Evolutionary conservation across 2,329 filamentous ascomycete species (phyloP), one percentile per base, ranked within the genome.

Genomic region (Eutypa lata): DNA sequence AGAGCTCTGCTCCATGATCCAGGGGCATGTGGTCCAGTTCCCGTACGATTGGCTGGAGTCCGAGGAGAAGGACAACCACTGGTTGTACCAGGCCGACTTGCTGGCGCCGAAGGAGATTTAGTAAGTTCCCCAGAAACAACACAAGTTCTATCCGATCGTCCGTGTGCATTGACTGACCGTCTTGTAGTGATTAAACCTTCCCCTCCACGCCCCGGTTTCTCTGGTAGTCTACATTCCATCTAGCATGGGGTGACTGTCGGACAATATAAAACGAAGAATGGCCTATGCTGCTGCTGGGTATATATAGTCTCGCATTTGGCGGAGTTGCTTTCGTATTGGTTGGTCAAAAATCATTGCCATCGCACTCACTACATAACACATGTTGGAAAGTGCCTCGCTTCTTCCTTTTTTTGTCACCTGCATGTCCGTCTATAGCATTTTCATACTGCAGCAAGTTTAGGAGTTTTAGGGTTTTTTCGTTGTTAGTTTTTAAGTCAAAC

Each of bases 31-130:
- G 49, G 92, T 99, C 24, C 76, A 90, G 58, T 99, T 95, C 77
- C 94, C 94, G 6, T 96, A 97, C 71, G 91, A 99, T 65, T 99
- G 95, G 91, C 82, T 96, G 50, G 83, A 89, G 62, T 89, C 87
- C 52, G 94, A 97, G 73, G 94, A 97, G 76, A 84, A 87, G 65
- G 92, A 91, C 60, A 90, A 91, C 52, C 96, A 97, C 68, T 99
- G 94, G 94, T 82, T 97, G 57, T 97, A 96, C 73, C 91, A 93
- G 67, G 90, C 97, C 52, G 94, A 99, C 71, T 88, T 95, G 71
- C 87, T 99, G 68, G 95, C 94, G 63, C 94, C 94, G 52, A 78
- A 99, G 73, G 91, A 97, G 74, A 97, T 99, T 65, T 99, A 99
- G 89, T 91, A 79, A 86, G 88, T 81, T 13, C 16, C 6, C 35